These are phyloP conservation scores for Austropuccinia psidii DNA, from an alignment of 1,284 basidiomycete genomes.

Conservation along the genomic window DNA sequence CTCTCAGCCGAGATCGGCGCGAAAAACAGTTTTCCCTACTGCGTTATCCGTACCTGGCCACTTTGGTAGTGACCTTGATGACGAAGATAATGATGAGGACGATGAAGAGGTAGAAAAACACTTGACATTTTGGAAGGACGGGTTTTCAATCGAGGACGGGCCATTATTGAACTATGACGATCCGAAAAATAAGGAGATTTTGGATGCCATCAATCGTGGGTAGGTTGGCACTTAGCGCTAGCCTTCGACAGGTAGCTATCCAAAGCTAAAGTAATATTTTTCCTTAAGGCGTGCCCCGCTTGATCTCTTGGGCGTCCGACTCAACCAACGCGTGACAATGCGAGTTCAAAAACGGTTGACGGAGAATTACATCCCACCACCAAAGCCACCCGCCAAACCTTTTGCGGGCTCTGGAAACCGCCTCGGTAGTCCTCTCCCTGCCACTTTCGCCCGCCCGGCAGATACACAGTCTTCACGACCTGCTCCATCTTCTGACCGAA, in stretches of 20 bases:
- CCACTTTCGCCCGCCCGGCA: not conserved
- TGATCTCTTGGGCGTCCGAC: constrained; percentile 64
- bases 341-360: constrained; percentile 65
- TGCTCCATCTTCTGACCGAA: constrained; percentile 46
- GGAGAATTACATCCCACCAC: constrained; percentile 64
- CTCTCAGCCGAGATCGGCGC: constrained; percentile 44
- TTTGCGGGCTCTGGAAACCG: constrained; percentile 76
- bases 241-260: not conserved
- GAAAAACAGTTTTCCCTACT: constrained; percentile 37
- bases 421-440: constrained; percentile 55
- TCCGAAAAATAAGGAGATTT: constrained; percentile 63
- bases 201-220: constrained; percentile 74
- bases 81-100: constrained; percentile 52
- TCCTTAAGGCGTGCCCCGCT: constrained; percentile 64
- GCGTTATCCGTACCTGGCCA: constrained; percentile 36
- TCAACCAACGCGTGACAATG: constrained; percentile 78
- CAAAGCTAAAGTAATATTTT: not conserved
- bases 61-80: constrained; percentile 35
- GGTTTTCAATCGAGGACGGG: constrained; percentile 87
- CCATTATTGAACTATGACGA: constrained; percentile 76
- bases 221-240: no score
- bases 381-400: constrained; percentile 50
- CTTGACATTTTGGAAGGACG: constrained; percentile 88
- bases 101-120: constrained; percentile 62
- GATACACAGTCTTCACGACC: constrained; percentile 44